Percentiles rank a stretch among this genome's conserved stretches.
phyloP scores from a whole-genome alignment of 2,329 filamentous ascomycete genomes.

The Exophiala calicioides region DNA sequence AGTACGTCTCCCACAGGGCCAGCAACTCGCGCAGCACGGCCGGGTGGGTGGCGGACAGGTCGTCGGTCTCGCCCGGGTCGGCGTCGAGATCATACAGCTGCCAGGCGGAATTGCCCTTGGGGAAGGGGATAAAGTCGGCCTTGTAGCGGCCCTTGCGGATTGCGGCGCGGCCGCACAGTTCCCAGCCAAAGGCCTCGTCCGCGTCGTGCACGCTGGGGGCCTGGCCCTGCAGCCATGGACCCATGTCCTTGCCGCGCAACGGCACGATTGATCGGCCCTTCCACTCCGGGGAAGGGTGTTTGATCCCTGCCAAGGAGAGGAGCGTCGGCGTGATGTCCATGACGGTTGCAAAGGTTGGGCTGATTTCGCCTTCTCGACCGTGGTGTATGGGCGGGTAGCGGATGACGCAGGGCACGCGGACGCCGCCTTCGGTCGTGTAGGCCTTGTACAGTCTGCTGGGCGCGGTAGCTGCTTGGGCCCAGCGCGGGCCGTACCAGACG shows the following conservation, averaged over 20 bases:
- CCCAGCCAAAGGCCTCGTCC: conserved; percentile 59
- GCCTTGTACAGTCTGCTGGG: conserved; percentile 40
- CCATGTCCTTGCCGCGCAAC: conserved; percentile 54
- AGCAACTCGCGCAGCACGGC: conserved; percentile 52
- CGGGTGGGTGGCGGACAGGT: conserved; percentile 44
- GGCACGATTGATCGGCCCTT: conserved; percentile 52
- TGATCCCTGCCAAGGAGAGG: conserved; percentile 43
- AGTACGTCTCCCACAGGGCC: conserved; percentile 53
- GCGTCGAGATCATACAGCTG: conserved; percentile 57
- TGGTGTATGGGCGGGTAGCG: conserved; percentile 33
- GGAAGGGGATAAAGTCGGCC: conserved; percentile 59
- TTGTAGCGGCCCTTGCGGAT: conserved; percentile 60
- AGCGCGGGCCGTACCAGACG: conserved; percentile 54
- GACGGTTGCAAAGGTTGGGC: conserved; percentile 47
- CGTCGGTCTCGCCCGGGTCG: conserved; percentile 55
- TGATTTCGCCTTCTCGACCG: conserved; percentile 27
- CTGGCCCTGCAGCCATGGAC: conserved; percentile 42
- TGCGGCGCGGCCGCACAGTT: conserved; percentile 56
- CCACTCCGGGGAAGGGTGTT: conserved; percentile 57
- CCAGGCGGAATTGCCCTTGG: conserved; percentile 58
- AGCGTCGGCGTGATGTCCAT: conserved; percentile 55
- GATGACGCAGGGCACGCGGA: conserved; percentile 42
- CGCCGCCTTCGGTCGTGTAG: conserved; percentile 37
- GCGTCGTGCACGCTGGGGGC: conserved; percentile 49
- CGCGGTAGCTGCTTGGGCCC: conserved; percentile 52